Evolutionary conservation across 1,284 basidiomycete genomes (phyloP), one percentile per base, ranked within the genome.

Genomic region (Pulveroboletus sp.): DNA sequence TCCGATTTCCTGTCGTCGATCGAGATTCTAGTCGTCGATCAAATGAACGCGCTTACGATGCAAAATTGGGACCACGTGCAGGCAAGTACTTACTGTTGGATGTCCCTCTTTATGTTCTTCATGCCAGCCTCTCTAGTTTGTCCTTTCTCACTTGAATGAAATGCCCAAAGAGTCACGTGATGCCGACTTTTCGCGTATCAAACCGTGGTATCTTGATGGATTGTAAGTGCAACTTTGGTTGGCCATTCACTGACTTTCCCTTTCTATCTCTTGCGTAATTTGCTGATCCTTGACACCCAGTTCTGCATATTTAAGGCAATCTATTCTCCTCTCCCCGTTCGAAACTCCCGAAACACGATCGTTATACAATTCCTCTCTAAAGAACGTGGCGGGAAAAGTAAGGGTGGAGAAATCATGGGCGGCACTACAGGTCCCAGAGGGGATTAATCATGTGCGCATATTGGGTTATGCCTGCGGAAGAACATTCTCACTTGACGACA

Each of bases 1-100:
- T 86, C 85, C 7, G 96, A 99, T 74, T 94, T 96, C 71, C 78
- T 99, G 49, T 92, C 92, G 4, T 96, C 93, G 4, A 92, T 99
- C 61, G 97, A 99, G 72, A 77, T 99, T 17, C 74, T 94, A n/a
- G 75, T 98, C n/a, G 81, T 92, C 11, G 97, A 99, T 72, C 95
- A 98, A 65, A 80, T 93, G 76, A 95, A 99, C 70, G 89, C 92
- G 3, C 83, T 99, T 70, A 83, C 86, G 9, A 99, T 99, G 97
- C 96, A 99, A 77, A 99, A 99, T 69, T 99, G 97, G 97, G 95
- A 98, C 50, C 96, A 99, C 71, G 81, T 96, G 18, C 91, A 96
- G 79, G 94, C 92, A 52, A 18, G 55, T 35, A 7, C 29, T 5
- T 4, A 4, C 22, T 47, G 47, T 25, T 18, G 10, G 24, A 3